phyloP scores from a whole-genome alignment of 495 filamentous ascomycete genomes.

The Aspergillus olivimuriae region DNA sequence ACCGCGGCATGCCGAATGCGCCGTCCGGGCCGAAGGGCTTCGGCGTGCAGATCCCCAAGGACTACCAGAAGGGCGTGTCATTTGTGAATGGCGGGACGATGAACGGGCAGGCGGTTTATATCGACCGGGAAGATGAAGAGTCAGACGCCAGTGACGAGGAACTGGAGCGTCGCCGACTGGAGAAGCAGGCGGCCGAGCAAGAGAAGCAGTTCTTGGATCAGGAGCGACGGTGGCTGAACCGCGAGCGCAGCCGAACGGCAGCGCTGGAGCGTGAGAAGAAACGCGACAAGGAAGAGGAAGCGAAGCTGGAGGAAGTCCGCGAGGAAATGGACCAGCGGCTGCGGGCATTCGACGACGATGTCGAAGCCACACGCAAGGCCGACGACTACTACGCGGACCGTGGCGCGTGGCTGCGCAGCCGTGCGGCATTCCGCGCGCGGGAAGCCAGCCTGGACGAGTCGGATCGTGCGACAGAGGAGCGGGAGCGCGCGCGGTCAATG shows the following conservation, averaged over 20 bases:
- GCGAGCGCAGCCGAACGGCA: constrained; percentile 74
- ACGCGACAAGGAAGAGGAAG: constrained; percentile 66
- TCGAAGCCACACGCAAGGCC: constrained; percentile 62
- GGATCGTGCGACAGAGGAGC: constrained; percentile 71
- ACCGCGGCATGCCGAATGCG: constrained; percentile 62
- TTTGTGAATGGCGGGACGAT: constrained; percentile 80
- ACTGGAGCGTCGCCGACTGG: constrained; percentile 64
- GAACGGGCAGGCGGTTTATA: constrained; percentile 50
- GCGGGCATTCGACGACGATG: constrained; percentile 82
- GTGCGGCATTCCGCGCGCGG: constrained; percentile 60
- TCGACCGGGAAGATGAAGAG: constrained; percentile 75
- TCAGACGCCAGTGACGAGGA: constrained; percentile 85
- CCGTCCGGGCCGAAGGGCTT: constrained; percentile 73
- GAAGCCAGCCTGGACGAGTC: constrained; percentile 73
- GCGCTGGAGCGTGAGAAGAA: constrained; percentile 78
- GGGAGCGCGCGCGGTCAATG: constrained; percentile 60
- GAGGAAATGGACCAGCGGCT: constrained; percentile 69
- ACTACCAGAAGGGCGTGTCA: constrained; percentile 73
- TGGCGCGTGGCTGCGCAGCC: constrained; percentile 76
- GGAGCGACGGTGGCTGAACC: constrained; percentile 83
- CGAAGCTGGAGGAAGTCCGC: constrained; percentile 48
- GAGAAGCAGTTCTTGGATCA: constrained; percentile 82
- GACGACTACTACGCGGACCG: constrained; percentile 85
- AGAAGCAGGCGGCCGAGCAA: constrained; percentile 63
- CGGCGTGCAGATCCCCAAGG: constrained; percentile 65